Percentiles rank a stretch among this genome's conserved stretches.
Conservation (phyloP, 1,139 yeast genomes). For the Diutina ranongensis region DNA sequence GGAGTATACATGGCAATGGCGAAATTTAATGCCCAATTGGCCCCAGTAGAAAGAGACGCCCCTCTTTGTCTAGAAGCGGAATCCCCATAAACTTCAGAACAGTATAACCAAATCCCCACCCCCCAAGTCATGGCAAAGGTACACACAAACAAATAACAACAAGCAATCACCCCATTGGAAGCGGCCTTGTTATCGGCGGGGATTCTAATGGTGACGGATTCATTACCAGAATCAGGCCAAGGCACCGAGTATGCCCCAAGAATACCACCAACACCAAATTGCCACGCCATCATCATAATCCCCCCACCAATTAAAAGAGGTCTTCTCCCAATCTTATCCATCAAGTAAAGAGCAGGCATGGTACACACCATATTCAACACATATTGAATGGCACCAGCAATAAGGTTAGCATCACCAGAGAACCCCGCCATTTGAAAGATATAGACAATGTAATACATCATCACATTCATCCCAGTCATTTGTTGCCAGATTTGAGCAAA, state of each 20-base stretch:
- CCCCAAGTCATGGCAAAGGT: constrained; percentile 52
- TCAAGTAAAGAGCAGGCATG: constrained; percentile 34
- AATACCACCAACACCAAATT: constrained; percentile 30
- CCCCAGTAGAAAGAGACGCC: constrained; percentile 39
- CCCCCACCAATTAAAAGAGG: constrained; percentile 42
- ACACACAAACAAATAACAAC: constrained; percentile 43
- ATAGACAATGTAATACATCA: constrained; percentile 44
- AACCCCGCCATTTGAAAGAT: constrained; percentile 36
- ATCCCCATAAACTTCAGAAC: constrained; percentile 45
- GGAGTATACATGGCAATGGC: constrained; percentile 45
- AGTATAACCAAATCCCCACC: constrained; percentile 47
- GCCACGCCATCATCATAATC: constrained; percentile 36
- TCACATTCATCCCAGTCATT: constrained; percentile 56
- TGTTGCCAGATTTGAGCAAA: constrained; percentile 51
- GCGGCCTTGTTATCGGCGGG: constrained; percentile 27
- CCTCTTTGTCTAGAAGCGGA: constrained; percentile 48
- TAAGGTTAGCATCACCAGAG: constrained; percentile 28
- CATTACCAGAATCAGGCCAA: constrained; percentile 18
- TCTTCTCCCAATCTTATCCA: constrained; percentile 60
- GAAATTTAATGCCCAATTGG: constrained; percentile 43
- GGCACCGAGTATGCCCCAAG: constrained; percentile 36
- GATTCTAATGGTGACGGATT: constrained; percentile 34
- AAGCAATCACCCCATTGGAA: constrained; percentile 47
- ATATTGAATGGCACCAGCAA: constrained; percentile 33
- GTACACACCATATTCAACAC: constrained; percentile 37